Evolutionary conservation across 2,329 filamentous ascomycete genomes (phyloP), one percentile per base, ranked within the genome.

Genomic region (Penicillium olsonii): DNA sequence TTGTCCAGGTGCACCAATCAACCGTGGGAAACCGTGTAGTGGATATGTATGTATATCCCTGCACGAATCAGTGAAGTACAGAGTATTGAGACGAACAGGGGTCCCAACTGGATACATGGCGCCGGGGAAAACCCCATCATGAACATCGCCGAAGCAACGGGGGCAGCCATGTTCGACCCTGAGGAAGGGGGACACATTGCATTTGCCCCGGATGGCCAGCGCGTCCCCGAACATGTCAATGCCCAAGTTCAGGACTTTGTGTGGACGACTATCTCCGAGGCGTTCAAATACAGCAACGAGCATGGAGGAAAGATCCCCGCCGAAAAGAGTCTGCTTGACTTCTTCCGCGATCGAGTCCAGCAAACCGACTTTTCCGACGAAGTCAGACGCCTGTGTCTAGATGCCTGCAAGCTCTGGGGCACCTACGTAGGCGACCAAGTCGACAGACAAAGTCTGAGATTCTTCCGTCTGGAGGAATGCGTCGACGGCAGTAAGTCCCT

Each of bases 101-200:
- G 83, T 2, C 80, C 83, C 1, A 85, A 85, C 55, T 85, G 83
- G 83, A 84, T 85, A 42, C 83, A 86, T 63, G 83, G 83, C 14
- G 80, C 79, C 1, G 71, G 79, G 2, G 69, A 79, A 34, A 85
- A 85, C 56, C 83, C 83, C 0, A 83, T 86, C 18, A 69, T 78
- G 41, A 68, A 77, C 12, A 72, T 86, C n/a, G 82, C 81, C 12
- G 70, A 75, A 50, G 64, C 74, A 48, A 83, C 81, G 1, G 66
- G 71, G 10, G 83, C 81, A 0, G 55, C 68, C 9, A 69, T 78
- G 2, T 73, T 80, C 61, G 75, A 74, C 37, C 80, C 78, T 67
- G 78, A 81, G 49, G 79, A 80, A n/a, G 66, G 70, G 7, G 65
- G 69, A 5, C 75, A 77, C 52, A 62, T 71, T 2, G 57, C 82